Evolutionary conservation across 805 yeast species (phyloP).

Genomic region (Metschnikowia arizonensis): DNA sequence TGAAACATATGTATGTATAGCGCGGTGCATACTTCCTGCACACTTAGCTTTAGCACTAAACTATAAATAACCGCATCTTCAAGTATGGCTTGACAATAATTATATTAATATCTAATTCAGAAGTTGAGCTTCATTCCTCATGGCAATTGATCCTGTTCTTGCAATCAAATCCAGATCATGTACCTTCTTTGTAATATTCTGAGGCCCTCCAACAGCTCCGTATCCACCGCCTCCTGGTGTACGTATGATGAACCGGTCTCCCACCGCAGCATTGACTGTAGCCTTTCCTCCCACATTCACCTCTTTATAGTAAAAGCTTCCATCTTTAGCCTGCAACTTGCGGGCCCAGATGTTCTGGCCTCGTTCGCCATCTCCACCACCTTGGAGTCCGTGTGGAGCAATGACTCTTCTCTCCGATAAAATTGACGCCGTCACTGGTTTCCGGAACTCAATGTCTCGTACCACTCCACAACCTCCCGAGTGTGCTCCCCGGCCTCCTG

Average conservation of each 20-base stretch:
- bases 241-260: slow-evolving; percentile 38
- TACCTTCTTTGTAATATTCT: slow-evolving; percentile 3
- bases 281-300: slow-evolving; percentile 21
- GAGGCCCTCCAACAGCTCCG: slow-evolving; percentile 20
- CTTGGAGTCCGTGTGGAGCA: slow-evolving; percentile 83
- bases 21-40: no score
- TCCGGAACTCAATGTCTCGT: slow-evolving; percentile 20
- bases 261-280: slow-evolving; percentile 26
- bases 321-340: slow-evolving; percentile 17
- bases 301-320: slow-evolving; percentile 19
- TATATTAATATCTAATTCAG: slow-evolving; percentile 24
- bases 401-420: slow-evolving; percentile 79
- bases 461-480: slow-evolving; percentile 18
- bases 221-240: slow-evolving; percentile 48
- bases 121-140: slow-evolving; percentile 32
- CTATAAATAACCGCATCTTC: no score
- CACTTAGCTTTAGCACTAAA: no score
- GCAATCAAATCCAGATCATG: slow-evolving; percentile 19
- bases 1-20: no score
- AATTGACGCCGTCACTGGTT: slow-evolving; percentile 36
- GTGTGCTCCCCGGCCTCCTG: slow-evolving; percentile 18
- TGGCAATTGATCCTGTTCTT: slow-evolving; percentile 37
- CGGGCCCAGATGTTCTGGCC: slow-evolving; percentile 49
- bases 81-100: no score
- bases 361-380: slow-evolving; percentile 72